Conservation (phyloP, 2,329 filamentous ascomycete species). For the Coniochaeta ligniaria region DNA sequence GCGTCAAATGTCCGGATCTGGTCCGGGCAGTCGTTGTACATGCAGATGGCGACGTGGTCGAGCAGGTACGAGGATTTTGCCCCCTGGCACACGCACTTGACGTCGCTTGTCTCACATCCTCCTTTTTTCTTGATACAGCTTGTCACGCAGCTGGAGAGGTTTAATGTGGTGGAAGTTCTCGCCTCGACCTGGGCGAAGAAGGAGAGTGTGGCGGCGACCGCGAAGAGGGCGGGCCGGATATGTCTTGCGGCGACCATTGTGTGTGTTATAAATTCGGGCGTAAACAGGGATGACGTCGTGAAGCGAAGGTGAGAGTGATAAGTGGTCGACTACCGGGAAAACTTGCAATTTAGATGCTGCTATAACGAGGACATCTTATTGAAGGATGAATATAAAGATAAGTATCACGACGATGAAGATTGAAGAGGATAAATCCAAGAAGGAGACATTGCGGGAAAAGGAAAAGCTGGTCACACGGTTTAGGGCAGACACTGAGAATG, state of each 20-base stretch:
- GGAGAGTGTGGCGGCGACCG: neutral
- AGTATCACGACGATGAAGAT: neutral
- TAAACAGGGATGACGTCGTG: neutral
- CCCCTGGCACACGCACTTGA: constrained; percentile 28
- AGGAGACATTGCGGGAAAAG: neutral
- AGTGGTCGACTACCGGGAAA: neutral
- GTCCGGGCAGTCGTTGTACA: constrained; percentile 27
- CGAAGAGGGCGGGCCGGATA: neutral
- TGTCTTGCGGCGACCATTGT: neutral
- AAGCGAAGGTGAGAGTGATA: neutral
- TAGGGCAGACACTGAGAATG: neutral
- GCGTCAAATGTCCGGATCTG: constrained; percentile 19
- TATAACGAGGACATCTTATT: neutral
- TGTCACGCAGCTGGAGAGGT: constrained; percentile 22
- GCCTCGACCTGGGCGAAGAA: constrained; percentile 14
- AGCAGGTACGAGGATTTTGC: constrained; percentile 25
- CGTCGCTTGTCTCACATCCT: constrained; percentile 22
- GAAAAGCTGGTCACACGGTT: neutral
- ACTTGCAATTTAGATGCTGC: neutral
- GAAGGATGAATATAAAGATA: neutral
- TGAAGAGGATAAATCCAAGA: neutral
- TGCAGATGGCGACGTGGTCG: constrained; percentile 28
- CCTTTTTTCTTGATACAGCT: constrained; percentile 24
- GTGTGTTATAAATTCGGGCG: neutral
- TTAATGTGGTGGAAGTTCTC: constrained; percentile 2